Evolutionary conservation across 2,329 filamentous ascomycete genomes (phyloP), one percentile per base, ranked within the genome.

Genomic region (Aspergillus glaucus): DNA sequence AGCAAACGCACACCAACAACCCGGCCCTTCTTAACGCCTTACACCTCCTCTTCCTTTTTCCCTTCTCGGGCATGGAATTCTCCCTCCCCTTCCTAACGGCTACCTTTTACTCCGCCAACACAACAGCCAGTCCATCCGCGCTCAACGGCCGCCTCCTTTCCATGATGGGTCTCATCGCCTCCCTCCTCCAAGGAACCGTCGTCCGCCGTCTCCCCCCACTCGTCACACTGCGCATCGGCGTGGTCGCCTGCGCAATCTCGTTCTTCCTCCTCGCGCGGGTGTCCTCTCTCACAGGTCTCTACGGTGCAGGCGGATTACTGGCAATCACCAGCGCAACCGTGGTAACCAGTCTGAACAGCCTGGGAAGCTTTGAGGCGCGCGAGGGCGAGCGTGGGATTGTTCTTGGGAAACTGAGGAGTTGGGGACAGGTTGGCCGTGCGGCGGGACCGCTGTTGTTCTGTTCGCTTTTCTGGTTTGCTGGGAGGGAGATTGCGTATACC

Each of bases 31-130:
- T 98, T 43, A 96, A 96, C 65, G 72, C 85, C 1, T 84, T 88
- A 0, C 93, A 98, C 69, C 86, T 97, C 62, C 73, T 85, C 43
- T 98, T 98, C 69, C 83, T 98, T 51, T 82, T 98, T 10, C 95
- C 95, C 71, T 98, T 98, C 72, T 95, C 89, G 2, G 93, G 93
- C 52, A 92, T 98, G 86, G 93, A 98, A 66, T 97, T 95, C 69
- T 95, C 90, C 1, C 79, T 98, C 3, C 91, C 93, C 0, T 98
- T 98, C 68, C 91, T 98, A 82, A 97, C 92, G 0, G 95, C 93
- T 61, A 92, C 95, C 46, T 80, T 98, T 41, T 97, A 97, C 68
- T 80, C 80, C 7, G 94, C 78, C 9, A 48, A 47, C 3, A 58
- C 56, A 15, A 62, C 62, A n/a, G 53, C 61, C 34, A 73, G 65